Conservation (phyloP, 176 grass and related monocot species). For the Cenchrus americanus region DNA sequence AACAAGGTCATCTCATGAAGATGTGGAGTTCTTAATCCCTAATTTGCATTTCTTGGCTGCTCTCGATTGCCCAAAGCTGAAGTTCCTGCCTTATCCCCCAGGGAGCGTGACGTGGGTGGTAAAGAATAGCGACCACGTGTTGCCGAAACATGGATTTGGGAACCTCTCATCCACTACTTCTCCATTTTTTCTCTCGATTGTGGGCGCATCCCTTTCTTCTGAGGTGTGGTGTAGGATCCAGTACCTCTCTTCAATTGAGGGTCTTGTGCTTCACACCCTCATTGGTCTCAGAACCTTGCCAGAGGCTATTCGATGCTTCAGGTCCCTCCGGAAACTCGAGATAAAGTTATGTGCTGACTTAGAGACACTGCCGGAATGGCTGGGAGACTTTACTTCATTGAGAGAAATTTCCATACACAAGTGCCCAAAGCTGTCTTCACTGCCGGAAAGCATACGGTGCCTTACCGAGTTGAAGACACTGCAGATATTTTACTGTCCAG, state of each 20-base stretch:
- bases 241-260: not conserved
- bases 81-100: too few species aligned
- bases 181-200: not conserved
- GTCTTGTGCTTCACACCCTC: accelerated
- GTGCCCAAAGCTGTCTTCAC: not conserved
- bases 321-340: not conserved
- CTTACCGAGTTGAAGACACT: constrained; percentile 5
- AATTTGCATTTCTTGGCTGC: too few species aligned
- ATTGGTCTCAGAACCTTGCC: not conserved
- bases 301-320: not conserved
- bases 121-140: not conserved
- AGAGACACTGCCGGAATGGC: not conserved
- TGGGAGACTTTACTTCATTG: not conserved
- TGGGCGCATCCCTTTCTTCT: accelerated
- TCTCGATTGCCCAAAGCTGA: too few species aligned
- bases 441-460: not conserved
- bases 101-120: not conserved
- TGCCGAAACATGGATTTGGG: constrained; percentile 2
- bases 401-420: not conserved
- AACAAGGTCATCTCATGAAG: too few species aligned
- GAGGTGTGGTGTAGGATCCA: constrained; percentile 1
- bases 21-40: not conserved
- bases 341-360: not conserved
- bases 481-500: not conserved
- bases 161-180: not conserved